phyloP scores from a whole-genome alignment of 169 alveolate genomes.

The Cryptosporidium sp. region DNA sequence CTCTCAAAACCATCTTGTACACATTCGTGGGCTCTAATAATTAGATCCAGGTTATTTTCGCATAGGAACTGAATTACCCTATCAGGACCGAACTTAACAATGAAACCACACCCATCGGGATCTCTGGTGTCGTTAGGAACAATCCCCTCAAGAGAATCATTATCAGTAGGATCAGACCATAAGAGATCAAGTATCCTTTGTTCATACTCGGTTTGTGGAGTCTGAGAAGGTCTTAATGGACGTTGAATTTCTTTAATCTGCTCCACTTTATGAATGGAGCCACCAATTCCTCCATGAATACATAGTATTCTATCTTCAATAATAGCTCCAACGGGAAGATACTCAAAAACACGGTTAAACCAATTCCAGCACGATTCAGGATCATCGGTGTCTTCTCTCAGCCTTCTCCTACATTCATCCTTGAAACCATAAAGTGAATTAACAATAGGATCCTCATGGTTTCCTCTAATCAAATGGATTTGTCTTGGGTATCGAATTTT shows the following conservation, averaged over 20 bases:
- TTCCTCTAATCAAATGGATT: constrained; percentile 98
- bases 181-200: constrained; percentile 87
- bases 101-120: constrained; percentile 99
- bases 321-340: constrained; percentile 98
- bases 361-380: constrained; percentile 93
- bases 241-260: constrained; percentile 92
- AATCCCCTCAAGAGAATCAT: constrained; percentile 96
- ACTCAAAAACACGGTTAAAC: constrained; percentile 96
- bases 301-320: constrained; percentile 97
- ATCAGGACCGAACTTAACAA: constrained; percentile 97
- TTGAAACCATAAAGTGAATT: constrained; percentile 98
- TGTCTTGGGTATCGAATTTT: constrained; percentile 96
- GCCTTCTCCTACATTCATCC: constrained; percentile 97
- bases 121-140: constrained; percentile 97
- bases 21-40: constrained; percentile 99
- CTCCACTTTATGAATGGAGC: constrained; percentile 86
- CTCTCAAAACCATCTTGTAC: constrained; percentile 99
- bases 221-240: constrained; percentile 96
- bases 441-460: constrained; percentile 98
- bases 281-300: constrained; percentile 99
- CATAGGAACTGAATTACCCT: constrained; percentile 86
- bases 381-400: constrained; percentile 96
- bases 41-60: constrained; percentile 84
- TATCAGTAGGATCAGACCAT: constrained; percentile 99
- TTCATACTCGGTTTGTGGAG: constrained; percentile 89